These are phyloP conservation scores for Aspergillus ustus DNA, from an alignment of 2,329 filamentous ascomycete species.

Conservation along the genomic window DNA sequence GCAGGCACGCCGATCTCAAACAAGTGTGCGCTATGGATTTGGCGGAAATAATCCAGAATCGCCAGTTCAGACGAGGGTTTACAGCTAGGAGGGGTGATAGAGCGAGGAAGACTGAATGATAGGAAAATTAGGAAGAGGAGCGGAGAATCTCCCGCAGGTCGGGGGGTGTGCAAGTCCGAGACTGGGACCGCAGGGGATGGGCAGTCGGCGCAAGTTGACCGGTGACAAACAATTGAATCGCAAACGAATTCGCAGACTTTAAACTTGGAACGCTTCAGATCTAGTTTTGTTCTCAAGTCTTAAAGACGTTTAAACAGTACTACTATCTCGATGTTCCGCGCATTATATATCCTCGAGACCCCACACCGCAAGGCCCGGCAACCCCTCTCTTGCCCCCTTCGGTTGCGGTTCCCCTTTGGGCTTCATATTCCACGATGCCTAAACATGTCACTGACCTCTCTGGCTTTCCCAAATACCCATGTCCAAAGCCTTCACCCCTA, in stretches of 20 bases:
- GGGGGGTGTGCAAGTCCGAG: neutral
- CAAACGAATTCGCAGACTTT: no score
- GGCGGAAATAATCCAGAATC: neutral
- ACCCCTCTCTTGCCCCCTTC: neutral
- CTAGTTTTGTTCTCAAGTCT: no score
- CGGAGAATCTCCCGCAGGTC: neutral
- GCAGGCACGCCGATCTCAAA: conserved; percentile 24
- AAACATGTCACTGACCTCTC: neutral
- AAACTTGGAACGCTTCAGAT: no score
- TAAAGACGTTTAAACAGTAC: no score
- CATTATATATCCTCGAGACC: neutral
- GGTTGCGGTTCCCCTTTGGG: neutral
- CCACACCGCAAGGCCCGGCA: no score
- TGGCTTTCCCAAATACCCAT: neutral
- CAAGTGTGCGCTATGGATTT: conserved; percentile 11
- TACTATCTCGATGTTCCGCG: neutral
- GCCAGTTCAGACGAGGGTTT: neutral
- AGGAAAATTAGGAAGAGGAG: neutral
- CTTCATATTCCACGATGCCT: neutral
- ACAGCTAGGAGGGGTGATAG: neutral
- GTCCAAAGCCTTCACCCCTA: no score
- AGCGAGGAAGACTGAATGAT: neutral
- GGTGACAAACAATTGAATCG: neutral
- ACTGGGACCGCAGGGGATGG: neutral
- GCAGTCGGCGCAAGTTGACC: neutral